phyloP scores from a whole-genome alignment of 169 alveolate species.

The Cryptosporidium sp. region DNA sequence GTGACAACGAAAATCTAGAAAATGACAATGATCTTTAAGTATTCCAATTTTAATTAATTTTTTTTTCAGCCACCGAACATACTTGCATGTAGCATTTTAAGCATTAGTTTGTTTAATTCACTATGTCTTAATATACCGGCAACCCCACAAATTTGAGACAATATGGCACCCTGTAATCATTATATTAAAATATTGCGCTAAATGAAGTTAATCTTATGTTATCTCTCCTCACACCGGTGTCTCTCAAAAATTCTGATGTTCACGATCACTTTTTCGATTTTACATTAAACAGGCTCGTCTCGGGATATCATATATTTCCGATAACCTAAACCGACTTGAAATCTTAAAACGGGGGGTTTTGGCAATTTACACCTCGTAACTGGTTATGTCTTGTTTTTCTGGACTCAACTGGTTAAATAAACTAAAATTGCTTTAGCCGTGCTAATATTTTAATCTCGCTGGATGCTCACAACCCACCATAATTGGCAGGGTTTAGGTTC shows the following conservation, averaged over 20 bases:
- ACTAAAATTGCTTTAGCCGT: conserved; percentile 37
- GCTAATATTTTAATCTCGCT: conserved; percentile 30
- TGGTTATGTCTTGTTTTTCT: background rate
- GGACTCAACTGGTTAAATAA: background rate
- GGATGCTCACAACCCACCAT: conserved; percentile 74
- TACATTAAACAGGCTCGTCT: conserved; percentile 31
- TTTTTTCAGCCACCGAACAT: too few species aligned
- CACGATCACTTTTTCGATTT: background rate
- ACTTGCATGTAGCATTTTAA: background rate
- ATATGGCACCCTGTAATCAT: background rate
- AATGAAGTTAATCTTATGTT: background rate
- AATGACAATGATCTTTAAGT: too few species aligned
- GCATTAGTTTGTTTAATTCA: too few species aligned
- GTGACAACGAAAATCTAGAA: background rate
- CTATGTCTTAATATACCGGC: background rate
- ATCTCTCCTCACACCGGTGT: conserved; percentile 13
- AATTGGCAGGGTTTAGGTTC: conserved; percentile 75
- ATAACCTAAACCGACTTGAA: conserved; percentile 68
- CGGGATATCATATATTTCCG: conserved; percentile 37
- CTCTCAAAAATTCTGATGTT: background rate
- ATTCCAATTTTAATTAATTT: too few species aligned
- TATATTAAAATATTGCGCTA: background rate
- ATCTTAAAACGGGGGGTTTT: conserved; percentile 29
- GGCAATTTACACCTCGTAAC: conserved; percentile 65
- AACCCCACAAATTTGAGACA: conserved; percentile 30